Percentiles rank a stretch among this genome's conserved stretches.
These are phyloP conservation scores for Phlyctochytrium arcticum DNA, from an alignment of 192 early-diverging fungal species.

Conservation along the genomic window DNA sequence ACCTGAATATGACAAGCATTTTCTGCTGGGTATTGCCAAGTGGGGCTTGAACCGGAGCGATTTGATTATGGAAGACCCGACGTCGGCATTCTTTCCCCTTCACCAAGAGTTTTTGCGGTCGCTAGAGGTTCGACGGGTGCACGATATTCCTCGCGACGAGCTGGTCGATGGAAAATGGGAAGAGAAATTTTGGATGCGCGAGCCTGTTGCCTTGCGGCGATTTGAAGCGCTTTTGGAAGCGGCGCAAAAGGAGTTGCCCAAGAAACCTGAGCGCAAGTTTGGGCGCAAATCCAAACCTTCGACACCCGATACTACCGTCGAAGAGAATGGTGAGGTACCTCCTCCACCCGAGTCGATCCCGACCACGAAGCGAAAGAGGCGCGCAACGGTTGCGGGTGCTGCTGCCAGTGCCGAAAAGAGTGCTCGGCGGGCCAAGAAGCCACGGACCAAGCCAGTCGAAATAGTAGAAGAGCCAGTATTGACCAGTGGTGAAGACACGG, in stretches of 20 bases:
- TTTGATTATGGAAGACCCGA: constrained; percentile 53
- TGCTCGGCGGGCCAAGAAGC: not conserved
- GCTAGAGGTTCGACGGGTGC: constrained; percentile 16
- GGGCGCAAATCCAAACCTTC: constrained; percentile 11
- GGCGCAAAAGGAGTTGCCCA: constrained; percentile 24
- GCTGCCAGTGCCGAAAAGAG: not conserved
- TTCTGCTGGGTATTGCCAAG: constrained; percentile 65
- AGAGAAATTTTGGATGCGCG: constrained; percentile 52
- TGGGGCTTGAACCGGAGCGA: constrained; percentile 68
- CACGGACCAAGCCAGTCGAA: not conserved
- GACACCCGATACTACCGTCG: constrained; percentile 6
- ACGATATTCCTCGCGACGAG: constrained; percentile 14
- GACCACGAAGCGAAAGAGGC: constrained; percentile 10
- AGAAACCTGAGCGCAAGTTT: constrained; percentile 12
- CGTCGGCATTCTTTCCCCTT: constrained; percentile 35
- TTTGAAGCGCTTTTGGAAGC: constrained; percentile 43
- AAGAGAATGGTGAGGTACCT: not conserved
- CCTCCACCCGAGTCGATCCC: not conserved
- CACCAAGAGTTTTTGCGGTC: constrained; percentile 42
- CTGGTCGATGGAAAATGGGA: constrained; percentile 37
- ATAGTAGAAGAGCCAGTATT: not conserved
- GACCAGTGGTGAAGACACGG: constrained; percentile 35
- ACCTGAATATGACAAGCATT: constrained; percentile 59
- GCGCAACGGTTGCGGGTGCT: not conserved
- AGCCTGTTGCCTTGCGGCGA: constrained; percentile 40